Percentiles rank a stretch among this genome's conserved stretches.
phyloP scores from a whole-genome alignment of 2,329 filamentous ascomycete species.

The Drechslerella dactyloides region DNA sequence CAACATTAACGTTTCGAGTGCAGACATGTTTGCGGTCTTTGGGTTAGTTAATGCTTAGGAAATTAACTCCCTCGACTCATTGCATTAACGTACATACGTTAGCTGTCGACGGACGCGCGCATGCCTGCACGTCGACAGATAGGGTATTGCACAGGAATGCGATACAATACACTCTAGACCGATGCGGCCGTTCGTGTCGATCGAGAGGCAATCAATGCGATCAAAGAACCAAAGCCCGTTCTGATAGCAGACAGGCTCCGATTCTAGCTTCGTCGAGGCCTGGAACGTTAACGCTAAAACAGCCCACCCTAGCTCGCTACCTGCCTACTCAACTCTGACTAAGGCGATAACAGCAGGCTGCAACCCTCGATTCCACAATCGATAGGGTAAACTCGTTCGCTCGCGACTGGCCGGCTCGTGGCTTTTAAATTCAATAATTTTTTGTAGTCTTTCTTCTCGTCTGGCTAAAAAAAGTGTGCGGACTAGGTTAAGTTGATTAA shows the following conservation, averaged over 20 bases:
- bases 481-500: too few relatives aligned
- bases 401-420: too few relatives aligned
- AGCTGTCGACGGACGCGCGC: too few relatives aligned
- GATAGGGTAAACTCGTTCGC: slow-evolving; percentile 10
- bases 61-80: background rate
- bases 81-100: too few relatives aligned
- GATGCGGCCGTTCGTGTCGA: background rate
- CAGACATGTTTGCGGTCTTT: background rate
- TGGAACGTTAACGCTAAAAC: background rate
- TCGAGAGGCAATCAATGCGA: background rate
- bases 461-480: too few relatives aligned
- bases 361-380: background rate
- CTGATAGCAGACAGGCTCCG: background rate
- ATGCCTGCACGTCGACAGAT: too few relatives aligned
- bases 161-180: background rate
- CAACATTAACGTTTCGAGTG: background rate
- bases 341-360: background rate
- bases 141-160: too few relatives aligned
- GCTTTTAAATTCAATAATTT: too few relatives aligned
- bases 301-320: background rate
- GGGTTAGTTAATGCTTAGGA: background rate
- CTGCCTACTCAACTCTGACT: slow-evolving; percentile 1
- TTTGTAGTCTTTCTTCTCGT: too few relatives aligned
- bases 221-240: background rate
- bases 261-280: background rate